phyloP scores from a whole-genome alignment of 2,329 filamentous ascomycete species.

The Ramichloridium luteum region DNA sequence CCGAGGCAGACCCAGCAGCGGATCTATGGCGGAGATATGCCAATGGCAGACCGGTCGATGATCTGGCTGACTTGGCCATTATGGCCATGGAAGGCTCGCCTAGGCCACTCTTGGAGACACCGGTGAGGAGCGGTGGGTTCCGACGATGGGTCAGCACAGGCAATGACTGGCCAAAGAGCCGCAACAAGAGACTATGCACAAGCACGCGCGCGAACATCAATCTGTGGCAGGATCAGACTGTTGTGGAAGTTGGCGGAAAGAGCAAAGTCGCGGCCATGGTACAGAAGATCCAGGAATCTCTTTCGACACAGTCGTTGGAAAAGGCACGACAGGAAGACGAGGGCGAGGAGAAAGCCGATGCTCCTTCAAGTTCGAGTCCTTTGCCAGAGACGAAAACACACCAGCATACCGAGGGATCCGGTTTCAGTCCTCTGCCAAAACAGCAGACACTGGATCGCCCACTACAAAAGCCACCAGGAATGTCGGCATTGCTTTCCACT shows the following conservation, averaged over 20 bases:
- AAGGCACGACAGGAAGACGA: conserved; percentile 6
- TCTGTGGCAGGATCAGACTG: conserved; percentile 27
- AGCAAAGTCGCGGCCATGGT: conserved; percentile 28
- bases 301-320: conserved; percentile 24
- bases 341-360: conserved; percentile 12
- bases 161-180: conserved; percentile 33
- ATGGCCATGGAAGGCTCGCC: conserved; percentile 37
- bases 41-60: conserved; percentile 25
- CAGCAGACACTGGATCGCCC: conserved; percentile 4
- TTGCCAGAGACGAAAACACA: conserved; percentile 25
- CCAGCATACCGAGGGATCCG: neutral
- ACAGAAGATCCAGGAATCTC: conserved; percentile 34
- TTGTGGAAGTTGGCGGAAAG: conserved; percentile 17
- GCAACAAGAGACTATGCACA: conserved; percentile 29
- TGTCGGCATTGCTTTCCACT: neutral
- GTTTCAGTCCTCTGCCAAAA: conserved; percentile 13
- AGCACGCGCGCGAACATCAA: conserved; percentile 18
- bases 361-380: conserved; percentile 37
- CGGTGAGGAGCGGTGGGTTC: conserved; percentile 35
- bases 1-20: conserved; percentile 34
- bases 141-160: conserved; percentile 40
- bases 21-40: conserved; percentile 37
- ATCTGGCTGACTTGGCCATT: conserved; percentile 30
- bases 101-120: conserved; percentile 28
- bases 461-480: conserved; percentile 1